Evolutionary conservation across 305 asterid genomes (phyloP).

Genomic region (Andrographis paniculata): DNA sequence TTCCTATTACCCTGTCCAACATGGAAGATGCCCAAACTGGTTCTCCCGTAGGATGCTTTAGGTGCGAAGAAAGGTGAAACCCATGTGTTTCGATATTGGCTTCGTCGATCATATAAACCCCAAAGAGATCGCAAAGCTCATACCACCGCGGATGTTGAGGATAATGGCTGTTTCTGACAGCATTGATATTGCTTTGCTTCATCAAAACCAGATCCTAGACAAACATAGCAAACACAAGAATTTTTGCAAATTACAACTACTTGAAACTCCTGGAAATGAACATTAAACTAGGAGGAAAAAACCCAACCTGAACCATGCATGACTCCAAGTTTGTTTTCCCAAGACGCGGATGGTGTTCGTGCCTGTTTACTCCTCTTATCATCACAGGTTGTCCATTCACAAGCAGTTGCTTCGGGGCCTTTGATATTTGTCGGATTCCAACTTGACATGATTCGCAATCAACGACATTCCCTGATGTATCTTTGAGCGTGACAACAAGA

Average conservation of each 20-base stretch:
- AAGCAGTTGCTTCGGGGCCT: conserved; percentile 85
- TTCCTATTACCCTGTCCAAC: conserved; percentile 90
- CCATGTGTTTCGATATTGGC: conserved; percentile 99
- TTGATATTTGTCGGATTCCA: conserved; percentile 73
- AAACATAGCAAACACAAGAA: conserved; percentile 10
- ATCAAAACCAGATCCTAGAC: conserved; percentile 82
- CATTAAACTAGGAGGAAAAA: conserved; percentile 13
- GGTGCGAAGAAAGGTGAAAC: conserved; percentile 54
- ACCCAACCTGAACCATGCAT: conserved; percentile 92
- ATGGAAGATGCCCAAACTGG: conserved; percentile 81
- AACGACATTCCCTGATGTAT: conserved; percentile 57
- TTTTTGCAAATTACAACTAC: background rate
- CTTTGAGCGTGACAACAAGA: conserved; percentile 84
- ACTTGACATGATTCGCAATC: conserved; percentile 97
- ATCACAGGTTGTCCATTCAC: conserved; percentile 92
- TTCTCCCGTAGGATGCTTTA: conserved; percentile 78
- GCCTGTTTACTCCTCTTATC: conserved; percentile 96
- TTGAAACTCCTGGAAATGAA: conserved; percentile 15
- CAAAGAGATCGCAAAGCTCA: conserved; percentile 93
- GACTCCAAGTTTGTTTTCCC: conserved; percentile 96
- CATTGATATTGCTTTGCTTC: conserved; percentile 91
- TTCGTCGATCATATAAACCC: conserved; percentile 98
- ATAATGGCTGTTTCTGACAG: conserved; percentile 96
- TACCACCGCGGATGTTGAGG: conserved; percentile 98
- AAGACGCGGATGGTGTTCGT: conserved; percentile 94